Base-by-base conservation (phyloP, 371 early-diverging fungal species). In the Synchytrium microbalum region DNA sequence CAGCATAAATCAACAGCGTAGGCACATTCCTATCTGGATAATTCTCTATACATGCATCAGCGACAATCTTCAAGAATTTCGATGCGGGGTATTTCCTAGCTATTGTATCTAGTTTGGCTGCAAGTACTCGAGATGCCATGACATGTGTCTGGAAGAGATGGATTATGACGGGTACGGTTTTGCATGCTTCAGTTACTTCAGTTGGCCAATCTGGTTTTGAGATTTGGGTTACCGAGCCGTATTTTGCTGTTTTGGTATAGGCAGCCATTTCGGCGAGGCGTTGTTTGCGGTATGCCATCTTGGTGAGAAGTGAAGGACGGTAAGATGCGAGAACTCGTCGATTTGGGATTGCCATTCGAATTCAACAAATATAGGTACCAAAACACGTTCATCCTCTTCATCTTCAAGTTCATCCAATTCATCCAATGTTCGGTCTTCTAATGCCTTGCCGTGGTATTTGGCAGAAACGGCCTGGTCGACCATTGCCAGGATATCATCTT, bases 351-450 rank as follows among this genome's bases (percentile, higher is more conserved):
- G 24, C 8, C 8, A 24, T 13, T 13, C 26, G 23, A 51, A 51
- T 51, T 14, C 23, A 51, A 14, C 51, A 14, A 14, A 51, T 23
- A 14, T n/a, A 38, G 10, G 46, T 38, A 38, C 78, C 60, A 95
- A 73, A 26, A 93, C 78, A 33, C 87, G 82, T 63, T 93, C 95
- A 70, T 90, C 56, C 24, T 56, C 56, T 31, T 84, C 84, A 68
- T 92, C 92, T 64, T 93, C 90, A 2, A 95, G 77, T 67, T 93
- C 93, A 68, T 91, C 94, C 0, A 96, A 85, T 70, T 92, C 95
- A 71, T 93, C 95, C 3, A 93, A 76, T 3, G 77, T 80, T 46
- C 84, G 79, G 55, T 85, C 81, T 27, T 84, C 86, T 1, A 90
- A 16, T 0, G 60, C 54, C 80, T 75, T 85, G 28, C 80, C 74